phyloP scores from a whole-genome alignment of 2,329 filamentous ascomycete species.

The Venturia carpophila region DNA sequence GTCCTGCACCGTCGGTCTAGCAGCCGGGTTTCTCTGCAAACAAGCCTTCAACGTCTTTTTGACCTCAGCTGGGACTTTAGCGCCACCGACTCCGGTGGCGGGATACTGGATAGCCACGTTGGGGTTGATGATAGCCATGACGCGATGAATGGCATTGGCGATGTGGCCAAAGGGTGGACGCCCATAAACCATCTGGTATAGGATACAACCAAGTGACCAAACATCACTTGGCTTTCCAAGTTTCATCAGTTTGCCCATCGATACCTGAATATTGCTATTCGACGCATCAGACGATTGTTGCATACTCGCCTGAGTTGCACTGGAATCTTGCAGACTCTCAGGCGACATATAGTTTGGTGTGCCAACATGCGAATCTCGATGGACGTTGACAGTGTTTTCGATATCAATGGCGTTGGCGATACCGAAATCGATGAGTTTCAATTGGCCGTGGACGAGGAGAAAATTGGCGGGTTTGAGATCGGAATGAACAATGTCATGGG shows the following conservation, averaged over 20 bases:
- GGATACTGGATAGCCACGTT: slow-evolving; percentile 66
- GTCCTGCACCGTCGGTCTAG: slow-evolving; percentile 50
- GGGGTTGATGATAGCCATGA: slow-evolving; percentile 79
- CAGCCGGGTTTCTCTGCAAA: slow-evolving; percentile 49
- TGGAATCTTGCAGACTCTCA: slow-evolving; percentile 83
- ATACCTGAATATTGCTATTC: slow-evolving; percentile 29
- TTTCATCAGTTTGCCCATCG: slow-evolving; percentile 73
- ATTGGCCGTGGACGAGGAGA: slow-evolving; percentile 76
- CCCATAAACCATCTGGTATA: slow-evolving; percentile 99
- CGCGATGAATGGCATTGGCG: slow-evolving; percentile 73
- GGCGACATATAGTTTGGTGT: slow-evolving; percentile 99
- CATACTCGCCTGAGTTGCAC: slow-evolving; percentile 42
- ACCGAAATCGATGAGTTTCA: slow-evolving; percentile 97
- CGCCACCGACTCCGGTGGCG: slow-evolving; percentile 57
- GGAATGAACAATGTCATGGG: slow-evolving; percentile 87
- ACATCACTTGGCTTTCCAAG: slow-evolving; percentile 92
- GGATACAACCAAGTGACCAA: slow-evolving; percentile 91
- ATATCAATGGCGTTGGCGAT: slow-evolving; percentile 96
- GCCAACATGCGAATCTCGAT: slow-evolving; percentile 89
- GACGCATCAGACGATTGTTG: slow-evolving; percentile 28
- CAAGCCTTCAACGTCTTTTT: slow-evolving; percentile 50
- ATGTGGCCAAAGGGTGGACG: slow-evolving; percentile 92
- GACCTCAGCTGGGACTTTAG: slow-evolving; percentile 47
- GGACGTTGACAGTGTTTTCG: slow-evolving; percentile 94
- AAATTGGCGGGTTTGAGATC: slow-evolving; percentile 98